phyloP scores from a whole-genome alignment of 148 eudicot species.

The Nyssa sinensis region DNA sequence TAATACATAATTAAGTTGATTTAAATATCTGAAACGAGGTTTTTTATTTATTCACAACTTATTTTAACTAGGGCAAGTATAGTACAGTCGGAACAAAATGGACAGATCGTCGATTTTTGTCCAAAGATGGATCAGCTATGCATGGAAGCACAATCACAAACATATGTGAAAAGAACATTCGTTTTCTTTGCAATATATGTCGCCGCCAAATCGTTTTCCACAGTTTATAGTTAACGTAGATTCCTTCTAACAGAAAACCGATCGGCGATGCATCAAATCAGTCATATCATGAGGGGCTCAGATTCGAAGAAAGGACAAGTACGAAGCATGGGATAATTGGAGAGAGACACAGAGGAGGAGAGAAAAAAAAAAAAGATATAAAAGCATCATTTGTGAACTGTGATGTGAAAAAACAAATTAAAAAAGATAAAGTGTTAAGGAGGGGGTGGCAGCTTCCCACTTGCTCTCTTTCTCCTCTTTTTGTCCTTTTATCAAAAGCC shows the following conservation, averaged over 20 bases:
- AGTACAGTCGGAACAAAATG: no score
- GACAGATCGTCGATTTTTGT: neutral
- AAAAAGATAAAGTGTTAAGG: constrained; percentile 22
- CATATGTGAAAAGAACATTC: constrained; percentile 32
- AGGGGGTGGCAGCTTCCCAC: constrained; percentile 37
- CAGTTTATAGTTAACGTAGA: constrained; percentile 6
- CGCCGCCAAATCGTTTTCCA: constrained; percentile 20
- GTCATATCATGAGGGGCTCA: constrained; percentile 13
- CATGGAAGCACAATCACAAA: no score
- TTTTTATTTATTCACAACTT: no score
- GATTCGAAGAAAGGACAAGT: constrained; percentile 29
- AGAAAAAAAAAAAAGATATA: constrained; percentile 9
- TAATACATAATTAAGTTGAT: no score
- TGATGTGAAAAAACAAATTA: constrained; percentile 8
- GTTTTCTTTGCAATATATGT: constrained; percentile 10
- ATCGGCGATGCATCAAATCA: no score
- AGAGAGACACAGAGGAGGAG: neutral
- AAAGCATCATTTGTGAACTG: constrained; percentile 10
- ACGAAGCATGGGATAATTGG: constrained; percentile 21
- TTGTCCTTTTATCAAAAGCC: constrained; percentile 33
- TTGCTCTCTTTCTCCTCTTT: constrained; percentile 27
- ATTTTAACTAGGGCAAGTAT: no score
- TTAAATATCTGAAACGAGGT: no score
- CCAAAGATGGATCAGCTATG: neutral
- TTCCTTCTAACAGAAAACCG: no score